Percentiles rank a stretch among this genome's conserved stretches.
Evolutionary conservation across 108 stramenopile species (phyloP).

Genomic region (Skeletonema tropicum): DNA sequence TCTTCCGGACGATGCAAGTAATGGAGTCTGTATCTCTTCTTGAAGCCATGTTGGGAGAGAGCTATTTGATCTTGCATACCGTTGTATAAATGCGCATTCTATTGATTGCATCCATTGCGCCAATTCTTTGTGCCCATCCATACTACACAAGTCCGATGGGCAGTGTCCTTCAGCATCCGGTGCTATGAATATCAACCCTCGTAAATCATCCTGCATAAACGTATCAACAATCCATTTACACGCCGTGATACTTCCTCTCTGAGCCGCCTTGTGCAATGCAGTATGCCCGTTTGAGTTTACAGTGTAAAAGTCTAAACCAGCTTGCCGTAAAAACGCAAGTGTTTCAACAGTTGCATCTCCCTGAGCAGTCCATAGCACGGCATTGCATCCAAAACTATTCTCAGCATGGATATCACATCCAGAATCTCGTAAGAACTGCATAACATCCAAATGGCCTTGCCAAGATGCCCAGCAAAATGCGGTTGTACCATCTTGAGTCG

Average conservation of each 20-base stretch:
- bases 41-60: neutral
- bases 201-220: constrained; percentile 16
- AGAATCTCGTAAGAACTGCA: constrained; percentile 54
- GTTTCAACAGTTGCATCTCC: constrained; percentile 51
- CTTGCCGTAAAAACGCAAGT: constrained; percentile 61
- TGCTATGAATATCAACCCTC: constrained; percentile 49
- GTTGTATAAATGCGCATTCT: constrained; percentile 26
- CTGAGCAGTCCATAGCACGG: constrained; percentile 84
- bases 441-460: constrained; percentile 78
- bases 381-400: constrained; percentile 86
- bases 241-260: constrained; percentile 61
- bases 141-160: constrained; percentile 86
- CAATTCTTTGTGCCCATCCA: constrained; percentile 66
- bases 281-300: constrained; percentile 84
- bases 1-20: neutral
- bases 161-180: constrained; percentile 78
- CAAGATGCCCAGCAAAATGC: constrained; percentile 89
- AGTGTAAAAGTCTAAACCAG: constrained; percentile 54
- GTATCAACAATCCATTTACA: constrained; percentile 65
- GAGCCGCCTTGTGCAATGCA: constrained; percentile 85
- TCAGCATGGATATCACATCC: constrained; percentile 58
- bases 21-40: neutral
- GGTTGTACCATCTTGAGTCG: constrained; percentile 82
- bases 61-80: neutral
- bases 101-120: constrained; percentile 41